A percentile compares a stretch with the other conserved stretches of the same genome.
Evolutionary conservation across 345 rosid species (phyloP).

Genomic region (Erodium maritimum): DNA sequence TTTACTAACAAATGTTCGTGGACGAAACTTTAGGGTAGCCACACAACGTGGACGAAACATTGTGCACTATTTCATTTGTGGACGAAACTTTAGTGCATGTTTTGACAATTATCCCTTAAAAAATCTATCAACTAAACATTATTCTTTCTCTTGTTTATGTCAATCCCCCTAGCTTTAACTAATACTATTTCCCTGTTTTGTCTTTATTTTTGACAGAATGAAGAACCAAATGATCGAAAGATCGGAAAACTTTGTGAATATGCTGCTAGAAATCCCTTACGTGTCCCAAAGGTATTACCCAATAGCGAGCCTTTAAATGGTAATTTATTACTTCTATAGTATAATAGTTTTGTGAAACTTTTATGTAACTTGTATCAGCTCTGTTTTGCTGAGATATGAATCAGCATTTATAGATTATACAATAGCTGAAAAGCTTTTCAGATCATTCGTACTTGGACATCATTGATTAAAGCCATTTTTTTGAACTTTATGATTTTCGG

Average conservation of each 20-base stretch:
- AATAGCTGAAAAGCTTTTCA: background rate
- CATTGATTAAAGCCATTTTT: background rate
- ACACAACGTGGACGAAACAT: too few species aligned
- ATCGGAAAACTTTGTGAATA: constrained; percentile 92
- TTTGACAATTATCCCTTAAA: too few species aligned
- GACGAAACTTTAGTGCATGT: too few species aligned
- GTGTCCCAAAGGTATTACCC: constrained; percentile 75
- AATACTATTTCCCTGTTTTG: constrained; percentile 1
- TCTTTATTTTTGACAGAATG: constrained; percentile 43
- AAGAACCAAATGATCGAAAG: constrained; percentile 83
- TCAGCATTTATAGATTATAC: background rate
- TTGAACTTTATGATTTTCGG: too few species aligned
- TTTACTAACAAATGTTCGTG: too few species aligned
- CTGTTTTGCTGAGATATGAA: background rate
- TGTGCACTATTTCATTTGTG: too few species aligned
- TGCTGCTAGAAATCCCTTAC: constrained; percentile 80
- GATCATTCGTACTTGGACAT: background rate
- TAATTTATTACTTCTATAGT: constrained; percentile 3
- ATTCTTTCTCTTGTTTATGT: background rate
- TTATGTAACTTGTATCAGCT: background rate
- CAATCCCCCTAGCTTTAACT: background rate
- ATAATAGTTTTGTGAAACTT: background rate
- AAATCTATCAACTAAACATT: background rate
- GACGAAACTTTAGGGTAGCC: too few species aligned
- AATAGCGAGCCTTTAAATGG: constrained; percentile 7